Conservation (phyloP, 345 rosid genomes). For the Populus alba region DNA sequence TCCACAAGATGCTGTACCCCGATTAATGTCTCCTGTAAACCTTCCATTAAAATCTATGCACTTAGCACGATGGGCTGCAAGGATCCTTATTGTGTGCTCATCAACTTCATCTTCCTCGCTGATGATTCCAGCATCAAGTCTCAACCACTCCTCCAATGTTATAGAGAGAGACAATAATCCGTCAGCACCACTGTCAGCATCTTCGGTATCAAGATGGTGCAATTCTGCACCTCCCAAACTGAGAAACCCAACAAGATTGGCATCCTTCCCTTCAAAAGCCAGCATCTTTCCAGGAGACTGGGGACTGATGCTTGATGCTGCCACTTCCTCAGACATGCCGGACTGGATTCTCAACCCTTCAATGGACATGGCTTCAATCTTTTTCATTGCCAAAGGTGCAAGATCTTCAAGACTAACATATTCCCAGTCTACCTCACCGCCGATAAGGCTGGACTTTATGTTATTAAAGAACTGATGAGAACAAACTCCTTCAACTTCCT, state of each 20-base stretch:
- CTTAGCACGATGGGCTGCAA: conserved; percentile 43
- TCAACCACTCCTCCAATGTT: conserved; percentile 65
- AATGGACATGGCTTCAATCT: conserved; percentile 49
- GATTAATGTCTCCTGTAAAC: conserved; percentile 14
- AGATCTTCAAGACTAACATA: conserved; percentile 39
- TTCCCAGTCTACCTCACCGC: conserved; percentile 19
- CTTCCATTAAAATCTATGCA: conserved; percentile 26
- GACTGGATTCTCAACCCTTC: conserved; percentile 72
- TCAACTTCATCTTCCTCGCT: conserved; percentile 34
- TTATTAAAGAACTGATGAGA: conserved; percentile 10
- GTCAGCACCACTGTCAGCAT: conserved; percentile 24
- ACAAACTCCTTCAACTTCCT: conserved; percentile 14
- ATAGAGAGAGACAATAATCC: conserved; percentile 45
- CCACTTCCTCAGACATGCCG: conserved; percentile 55
- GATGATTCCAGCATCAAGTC: conserved; percentile 40
- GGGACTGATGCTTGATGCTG: conserved; percentile 46
- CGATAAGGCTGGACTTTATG: conserved; percentile 2
- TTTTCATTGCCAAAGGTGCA: conserved; percentile 41
- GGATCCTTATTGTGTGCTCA: conserved; percentile 22
- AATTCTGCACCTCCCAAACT: conserved; percentile 19
- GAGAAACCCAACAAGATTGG: conserved; percentile 12
- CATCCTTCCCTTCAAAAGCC: conserved; percentile 16
- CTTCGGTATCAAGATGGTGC: conserved; percentile 20
- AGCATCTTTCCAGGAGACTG: conserved; percentile 12
- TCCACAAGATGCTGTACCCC: conserved; percentile 24